Evolutionary conservation across 495 filamentous ascomycete genomes (phyloP).

Genomic region (Penicillium odoratum): DNA sequence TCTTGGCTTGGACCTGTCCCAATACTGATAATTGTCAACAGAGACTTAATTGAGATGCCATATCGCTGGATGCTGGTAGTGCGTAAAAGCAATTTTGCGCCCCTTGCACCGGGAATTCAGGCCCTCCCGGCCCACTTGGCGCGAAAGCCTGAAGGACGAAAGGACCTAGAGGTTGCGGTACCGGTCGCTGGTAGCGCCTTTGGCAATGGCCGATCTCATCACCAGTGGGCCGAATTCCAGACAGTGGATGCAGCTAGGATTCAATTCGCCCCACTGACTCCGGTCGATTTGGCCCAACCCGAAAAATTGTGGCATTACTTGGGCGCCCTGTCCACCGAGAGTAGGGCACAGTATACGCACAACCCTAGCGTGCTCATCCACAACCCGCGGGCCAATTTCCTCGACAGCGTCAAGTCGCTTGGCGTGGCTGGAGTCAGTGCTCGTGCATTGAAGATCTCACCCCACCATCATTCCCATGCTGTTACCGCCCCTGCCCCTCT

Average conservation of each 20-base stretch:
- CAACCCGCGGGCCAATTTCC: conserved; percentile 60
- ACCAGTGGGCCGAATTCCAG: conserved; percentile 84
- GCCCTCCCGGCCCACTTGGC: conserved; percentile 59
- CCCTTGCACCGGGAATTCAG: conserved; percentile 55
- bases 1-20: conserved; percentile 6
- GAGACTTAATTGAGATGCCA: conserved; percentile 54
- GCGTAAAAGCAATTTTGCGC: conserved; percentile 51
- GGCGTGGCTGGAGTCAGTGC: conserved; percentile 31
- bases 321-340: conserved; percentile 82
- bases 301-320: conserved; percentile 90
- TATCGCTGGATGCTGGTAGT: conserved; percentile 57
- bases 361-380: conserved; percentile 61
- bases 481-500: conserved; percentile 35
- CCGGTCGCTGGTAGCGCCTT: conserved; percentile 60
- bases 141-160: conserved; percentile 48
- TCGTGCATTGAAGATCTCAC: conserved; percentile 38
- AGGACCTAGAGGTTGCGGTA: conserved; percentile 47
- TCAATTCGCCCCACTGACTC: conserved; percentile 51
- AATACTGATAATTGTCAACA: conserved; percentile 32
- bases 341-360: conserved; percentile 88
- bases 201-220: conserved; percentile 53
- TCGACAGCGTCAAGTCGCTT: conserved; percentile 53
- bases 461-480: conserved; percentile 39
- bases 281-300: conserved; percentile 64
- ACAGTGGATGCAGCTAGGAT: conserved; percentile 47